A percentile compares a stretch with the other conserved stretches of the same genome.
Conservation (phyloP, 73 alveolate genomes). For the Durusdinium trenchii region DNA sequence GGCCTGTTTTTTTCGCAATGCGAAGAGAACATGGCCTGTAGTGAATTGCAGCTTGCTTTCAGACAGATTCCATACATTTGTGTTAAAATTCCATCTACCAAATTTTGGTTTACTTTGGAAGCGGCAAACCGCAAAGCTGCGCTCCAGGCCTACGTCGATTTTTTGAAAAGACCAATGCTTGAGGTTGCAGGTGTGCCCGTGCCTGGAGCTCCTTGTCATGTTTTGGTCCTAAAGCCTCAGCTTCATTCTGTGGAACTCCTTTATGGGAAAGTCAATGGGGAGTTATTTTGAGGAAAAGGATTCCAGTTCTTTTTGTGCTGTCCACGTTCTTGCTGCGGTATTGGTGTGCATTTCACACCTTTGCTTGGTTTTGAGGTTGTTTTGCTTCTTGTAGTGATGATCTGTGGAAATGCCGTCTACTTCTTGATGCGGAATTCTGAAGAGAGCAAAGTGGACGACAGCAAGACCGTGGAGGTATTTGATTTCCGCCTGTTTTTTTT, state of each 20-base stretch:
- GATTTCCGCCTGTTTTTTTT: not conserved
- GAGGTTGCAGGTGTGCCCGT: not conserved
- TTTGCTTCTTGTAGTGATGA: not conserved
- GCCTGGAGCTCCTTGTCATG: constrained; percentile 17
- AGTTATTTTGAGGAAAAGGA: no score
- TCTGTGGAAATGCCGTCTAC: not conserved
- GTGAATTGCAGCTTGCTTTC: not conserved
- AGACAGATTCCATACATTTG: no score
- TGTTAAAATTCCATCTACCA: no score
- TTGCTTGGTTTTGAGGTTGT: not conserved
- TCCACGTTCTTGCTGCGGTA: no score
- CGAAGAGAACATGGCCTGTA: not conserved
- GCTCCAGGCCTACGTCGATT: constrained; percentile 22
- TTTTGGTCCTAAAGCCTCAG: no score
- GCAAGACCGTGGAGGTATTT: not conserved
- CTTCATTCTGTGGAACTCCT: no score
- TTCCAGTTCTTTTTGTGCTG: no score
- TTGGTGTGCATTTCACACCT: no score
- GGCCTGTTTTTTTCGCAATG: not conserved
- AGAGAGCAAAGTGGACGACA: not conserved
- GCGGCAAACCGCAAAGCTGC: no score
- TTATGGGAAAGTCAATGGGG: no score
- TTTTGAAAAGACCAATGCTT: not conserved
- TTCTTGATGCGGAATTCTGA: not conserved
- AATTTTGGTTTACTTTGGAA: not conserved